Percentiles rank a stretch among this genome's conserved stretches.
Evolutionary conservation across 2,329 filamentous ascomycete species (phyloP).

Genomic region (Colletotrichum shisoi): DNA sequence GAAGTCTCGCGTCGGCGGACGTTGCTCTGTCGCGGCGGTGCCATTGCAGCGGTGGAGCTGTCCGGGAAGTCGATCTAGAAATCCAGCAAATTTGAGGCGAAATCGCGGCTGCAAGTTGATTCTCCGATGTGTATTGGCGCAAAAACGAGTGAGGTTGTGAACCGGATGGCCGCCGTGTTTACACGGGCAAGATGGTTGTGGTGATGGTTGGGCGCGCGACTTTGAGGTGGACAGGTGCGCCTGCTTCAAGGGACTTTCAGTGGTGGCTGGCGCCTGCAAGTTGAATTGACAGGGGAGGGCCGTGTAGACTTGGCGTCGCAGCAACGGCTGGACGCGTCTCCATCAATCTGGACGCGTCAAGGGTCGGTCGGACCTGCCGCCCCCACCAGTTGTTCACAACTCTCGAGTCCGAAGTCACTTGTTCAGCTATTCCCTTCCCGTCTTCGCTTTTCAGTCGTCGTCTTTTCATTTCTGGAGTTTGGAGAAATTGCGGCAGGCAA

Average conservation of each 20-base stretch:
- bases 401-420: not conserved
- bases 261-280: constrained; percentile 27
- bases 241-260: constrained; percentile 22
- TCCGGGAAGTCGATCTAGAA: not conserved
- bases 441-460: not conserved
- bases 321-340: constrained; percentile 39
- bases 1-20: constrained; percentile 47
- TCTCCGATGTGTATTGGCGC: not conserved
- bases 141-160: constrained; percentile 2
- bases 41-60: constrained; percentile 27
- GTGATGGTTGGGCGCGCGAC: constrained; percentile 23
- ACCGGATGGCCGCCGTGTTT: constrained; percentile 18
- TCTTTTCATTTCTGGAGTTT: not conserved
- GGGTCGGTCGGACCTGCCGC: constrained; percentile 29
- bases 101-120: not conserved
- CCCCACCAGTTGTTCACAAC: not conserved
- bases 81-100: not conserved
- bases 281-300: constrained; percentile 11
- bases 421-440: not conserved
- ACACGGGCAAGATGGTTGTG: constrained; percentile 15
- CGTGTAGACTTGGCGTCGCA: constrained; percentile 16
- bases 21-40: constrained; percentile 34
- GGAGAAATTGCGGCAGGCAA: no score
- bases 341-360: constrained; percentile 41
- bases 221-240: constrained; percentile 21